Base-by-base conservation (phyloP, 257 asterid genomes). In the Solanum pimpinellifolium region DNA sequence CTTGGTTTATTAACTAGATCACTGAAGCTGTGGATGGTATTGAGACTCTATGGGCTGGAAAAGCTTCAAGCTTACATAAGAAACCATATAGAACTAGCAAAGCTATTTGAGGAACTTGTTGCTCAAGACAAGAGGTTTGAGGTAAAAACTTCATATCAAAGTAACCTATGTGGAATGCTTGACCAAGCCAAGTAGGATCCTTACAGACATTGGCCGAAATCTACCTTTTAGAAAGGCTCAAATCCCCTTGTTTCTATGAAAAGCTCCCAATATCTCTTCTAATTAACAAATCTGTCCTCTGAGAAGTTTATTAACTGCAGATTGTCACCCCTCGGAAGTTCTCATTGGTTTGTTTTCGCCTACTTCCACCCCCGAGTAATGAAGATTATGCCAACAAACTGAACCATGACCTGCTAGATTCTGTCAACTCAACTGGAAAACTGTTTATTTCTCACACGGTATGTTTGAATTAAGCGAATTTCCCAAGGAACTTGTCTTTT, bases 11-110 rank as follows among this genome's bases (percentile, higher is more conserved):
- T 52, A 60, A 66, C 90, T 94, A 97, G 98, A 90, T 95, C 99
- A 86, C 92, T 97, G 90, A 97, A 97, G 90, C 91, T 97, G 68
- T 97, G 98, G 98, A 93, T 97, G 97, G 99, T 97, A 83, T 90
- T 97, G 86, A 92, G 98, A 92, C 95, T 97, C 52, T 97, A 97
- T 80, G 99, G 99, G 86, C 46, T 95, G 92, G 98, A 95, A 78
- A 94, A 94, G 86, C 90, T 97, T 92, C 98, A 92, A 90, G 93
- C 93, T 33, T 97, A 97, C 95, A 93, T 97, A 88, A 92, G 98
- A 91, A 95, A 91, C 88, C 99, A 95, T 87, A 69, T 94, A 87
- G 94, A 91, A 88, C 85, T 97, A 90, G 98, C 98, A 44, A 89
- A 78, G 83, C 91, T 80, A 46, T 95, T 97, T 84, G 99, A 95